A percentile compares a stretch with the other conserved stretches of the same genome.
phyloP scores from a whole-genome alignment of 1,139 yeast genomes.

The Kurtzmaniella quercitrusa region DNA sequence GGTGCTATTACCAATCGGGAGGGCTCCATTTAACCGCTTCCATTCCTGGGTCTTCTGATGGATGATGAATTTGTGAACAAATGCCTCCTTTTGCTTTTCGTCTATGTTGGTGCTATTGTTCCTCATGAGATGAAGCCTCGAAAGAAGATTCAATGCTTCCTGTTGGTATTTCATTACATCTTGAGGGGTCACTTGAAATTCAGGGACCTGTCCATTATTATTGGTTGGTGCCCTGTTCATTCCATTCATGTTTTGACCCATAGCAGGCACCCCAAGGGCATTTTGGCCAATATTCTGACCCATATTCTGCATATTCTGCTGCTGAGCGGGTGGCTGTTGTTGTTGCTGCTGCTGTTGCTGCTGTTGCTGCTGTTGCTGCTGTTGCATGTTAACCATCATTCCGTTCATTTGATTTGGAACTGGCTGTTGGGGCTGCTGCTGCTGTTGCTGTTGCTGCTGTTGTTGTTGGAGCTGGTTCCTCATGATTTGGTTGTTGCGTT shows the following conservation, averaged over 20 bases:
- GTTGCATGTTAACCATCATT: constrained; percentile 3
- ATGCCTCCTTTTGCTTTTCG: constrained; percentile 34
- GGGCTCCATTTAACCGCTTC: constrained; percentile 31
- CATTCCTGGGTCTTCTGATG: constrained; percentile 41
- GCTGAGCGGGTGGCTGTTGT: constrained; percentile 13
- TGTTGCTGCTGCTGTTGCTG: constrained; percentile 14
- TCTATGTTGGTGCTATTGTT: constrained; percentile 31
- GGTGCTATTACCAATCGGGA: constrained; percentile 3
- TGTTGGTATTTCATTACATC: constrained; percentile 38
- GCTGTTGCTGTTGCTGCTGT: constrained; percentile 8
- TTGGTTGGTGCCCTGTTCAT: constrained; percentile 1
- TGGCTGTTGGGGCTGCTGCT: constrained; percentile 13
- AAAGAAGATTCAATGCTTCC: constrained; percentile 38
- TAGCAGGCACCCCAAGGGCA: neutral
- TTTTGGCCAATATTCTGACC: constrained; percentile 2
- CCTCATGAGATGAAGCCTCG: constrained; percentile 36
- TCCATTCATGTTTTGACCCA: constrained; percentile 7
- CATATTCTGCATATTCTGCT: constrained; percentile 7
- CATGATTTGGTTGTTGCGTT: constrained; percentile 13
- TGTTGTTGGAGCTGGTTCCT: constrained; percentile 11
- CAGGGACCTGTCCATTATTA: constrained; percentile 23
- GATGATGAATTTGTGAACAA: constrained; percentile 35
- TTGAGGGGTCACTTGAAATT: constrained; percentile 37
- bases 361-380: constrained; percentile 11
- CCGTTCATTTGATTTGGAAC: constrained; percentile 10